Evolutionary conservation across 2,329 filamentous ascomycete genomes (phyloP), one percentile per base, ranked within the genome.

Genomic region (Aureobasidium subglaciale): DNA sequence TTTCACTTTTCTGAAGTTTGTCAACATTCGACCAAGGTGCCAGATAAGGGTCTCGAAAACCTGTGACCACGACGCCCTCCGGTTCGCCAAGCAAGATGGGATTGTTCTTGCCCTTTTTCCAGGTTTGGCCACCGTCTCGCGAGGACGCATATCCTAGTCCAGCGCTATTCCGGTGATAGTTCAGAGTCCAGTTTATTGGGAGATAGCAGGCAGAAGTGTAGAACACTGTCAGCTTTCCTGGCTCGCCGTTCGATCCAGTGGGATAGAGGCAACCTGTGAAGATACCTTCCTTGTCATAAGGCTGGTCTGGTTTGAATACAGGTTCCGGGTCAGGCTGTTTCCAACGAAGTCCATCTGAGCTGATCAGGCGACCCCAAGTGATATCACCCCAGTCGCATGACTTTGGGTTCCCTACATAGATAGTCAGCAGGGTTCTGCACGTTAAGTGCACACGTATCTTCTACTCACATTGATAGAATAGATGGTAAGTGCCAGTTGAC

Each of bases 401-500:
- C 10, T 30, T 5, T 18, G 43, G 43, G 15, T 46, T 46, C 43
- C 43, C 43, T 46, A 24, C 16, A 32, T 15, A 9, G 16, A 16
- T 8, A 20, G 42, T 32, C 13, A 46, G 42, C 9, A 18, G 9
- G n/a, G 38, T 16, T 18, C n/a, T 9, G 16, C 16, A 41, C 9
- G 38, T 11, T 9, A 41, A 41, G 38, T 10, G n/a, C n/a, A 16
- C 9, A 18, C 9, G n/a, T n/a, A n/a, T n/a, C n/a, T n/a, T n/a
- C n/a, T n/a, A 46, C 25, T 30, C 10, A 46, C 43, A 46, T 46
- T 46, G 43, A 16, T 46, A 34, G 30, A 46, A 46, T 5, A 46
- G 43, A 13, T 46, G 43, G 25, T 46, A 46, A 20, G 18, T 30
- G 30, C 43, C 43, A 15, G 43, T 46, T 22, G 25, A 30, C 43